Evolutionary conservation across 2,329 filamentous ascomycete genomes (phyloP), one percentile per base, ranked within the genome.

Genomic region (Penicillium olsonii): DNA sequence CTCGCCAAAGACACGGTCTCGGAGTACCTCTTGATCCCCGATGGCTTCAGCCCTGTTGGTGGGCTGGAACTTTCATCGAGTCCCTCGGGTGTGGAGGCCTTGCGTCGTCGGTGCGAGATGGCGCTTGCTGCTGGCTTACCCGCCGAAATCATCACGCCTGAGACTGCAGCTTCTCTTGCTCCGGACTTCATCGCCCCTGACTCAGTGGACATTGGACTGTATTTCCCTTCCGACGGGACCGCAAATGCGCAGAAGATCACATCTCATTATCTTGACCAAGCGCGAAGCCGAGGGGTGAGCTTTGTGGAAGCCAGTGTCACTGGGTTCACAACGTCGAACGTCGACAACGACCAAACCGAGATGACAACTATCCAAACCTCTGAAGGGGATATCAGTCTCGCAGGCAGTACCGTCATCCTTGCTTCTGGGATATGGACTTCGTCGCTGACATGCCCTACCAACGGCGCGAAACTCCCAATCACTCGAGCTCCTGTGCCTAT

Each of bases 391-490:
- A 55, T 63, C 24, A 40, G 50, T 14, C 46, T 56, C 10, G 45
- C 59, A 38, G 48, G 53, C 41, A 60, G 59, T n/a, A 48, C 53
- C 26, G 59, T 63, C n/a, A 50, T 67, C 35, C 42, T 68, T 12
- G 63, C 63, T 4, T 66, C 64, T 10, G 64, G 68, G 1, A 63
- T 70, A 17, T 70, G 67, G 68, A 62, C 66, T 2, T 37, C 52
- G 0, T 37, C 54, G 1, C 46, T 66, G n/a, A 58, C 50, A 33
- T 39, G 55, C 6, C 50, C 57, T 35, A 15, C 11, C 29, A 4
- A 4, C 7, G 22, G 29, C 17, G 18, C 33, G 15, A 26, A 22
- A 19, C 17, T 7, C 4, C 33, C 38, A 14, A 24, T 55, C 17
- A 47, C 50, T 5, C 37, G 61, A 15, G 38, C 67, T 2, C 65